A percentile compares a stretch with the other conserved stretches of the same genome.
phyloP scores from a whole-genome alignment of 306 rosid genomes.

The Benincasa hispida region DNA sequence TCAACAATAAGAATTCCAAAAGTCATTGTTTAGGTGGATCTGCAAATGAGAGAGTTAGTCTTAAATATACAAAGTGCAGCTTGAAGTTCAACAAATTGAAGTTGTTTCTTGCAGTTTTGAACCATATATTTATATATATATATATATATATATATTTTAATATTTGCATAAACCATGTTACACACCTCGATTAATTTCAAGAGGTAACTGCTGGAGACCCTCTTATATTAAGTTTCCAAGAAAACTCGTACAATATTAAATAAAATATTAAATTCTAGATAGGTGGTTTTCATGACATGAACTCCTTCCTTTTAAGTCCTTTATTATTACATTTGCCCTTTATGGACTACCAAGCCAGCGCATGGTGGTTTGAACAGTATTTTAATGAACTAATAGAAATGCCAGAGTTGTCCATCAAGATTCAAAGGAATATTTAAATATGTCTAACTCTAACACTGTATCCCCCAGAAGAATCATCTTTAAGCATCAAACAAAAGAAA shows the following conservation, averaged over 20 bases:
- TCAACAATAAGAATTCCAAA: slow-evolving; percentile 13
- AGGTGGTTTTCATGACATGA: not conserved
- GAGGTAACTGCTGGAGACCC: not conserved
- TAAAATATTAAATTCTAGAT: not conserved
- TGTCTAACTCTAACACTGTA: not conserved
- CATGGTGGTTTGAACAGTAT: not conserved
- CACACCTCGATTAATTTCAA: not conserved
- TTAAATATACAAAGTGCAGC: not conserved
- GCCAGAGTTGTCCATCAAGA: not conserved
- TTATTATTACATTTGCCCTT: not conserved
- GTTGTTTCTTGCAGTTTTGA: not conserved
- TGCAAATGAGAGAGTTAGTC: slow-evolving; percentile 10
- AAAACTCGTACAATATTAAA: not conserved
- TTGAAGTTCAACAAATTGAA: not conserved
- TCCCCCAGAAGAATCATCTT: not conserved
- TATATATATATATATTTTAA: too few relatives aligned
- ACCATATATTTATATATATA: too few relatives aligned
- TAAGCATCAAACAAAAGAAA: not conserved
- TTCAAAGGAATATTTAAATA: not conserved
- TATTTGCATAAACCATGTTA: not conserved
- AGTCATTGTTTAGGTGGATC: slow-evolving; percentile 1
- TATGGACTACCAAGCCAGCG: not conserved
- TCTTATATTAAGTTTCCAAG: not conserved
- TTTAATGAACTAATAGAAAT: not conserved
- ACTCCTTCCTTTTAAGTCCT: not conserved